Percentiles rank a stretch among this genome's conserved stretches.
Evolutionary conservation across 257 asterid genomes (phyloP).

Genomic region (Penstemon newberryi): DNA sequence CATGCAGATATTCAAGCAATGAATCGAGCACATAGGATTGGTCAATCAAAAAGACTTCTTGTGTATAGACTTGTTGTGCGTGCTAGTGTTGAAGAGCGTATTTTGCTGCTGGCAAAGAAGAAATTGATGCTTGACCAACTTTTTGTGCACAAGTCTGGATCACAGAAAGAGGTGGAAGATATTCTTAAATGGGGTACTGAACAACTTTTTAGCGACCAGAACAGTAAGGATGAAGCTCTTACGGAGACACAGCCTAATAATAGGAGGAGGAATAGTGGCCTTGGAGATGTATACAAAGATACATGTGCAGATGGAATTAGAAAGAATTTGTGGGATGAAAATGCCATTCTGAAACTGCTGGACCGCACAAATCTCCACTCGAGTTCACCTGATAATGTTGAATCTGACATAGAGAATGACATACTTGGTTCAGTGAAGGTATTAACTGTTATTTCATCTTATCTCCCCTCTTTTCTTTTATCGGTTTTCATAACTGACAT

Average conservation of each 20-base stretch:
- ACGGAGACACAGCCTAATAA: constrained; percentile 64
- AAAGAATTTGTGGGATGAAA: constrained; percentile 87
- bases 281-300: constrained; percentile 93
- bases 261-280: constrained; percentile 80
- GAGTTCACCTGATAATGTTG: constrained; percentile 71
- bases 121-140: constrained; percentile 97
- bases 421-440: constrained; percentile 99
- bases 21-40: constrained; percentile 97
- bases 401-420: constrained; percentile 68
- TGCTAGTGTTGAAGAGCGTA: constrained; percentile 98
- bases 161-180: constrained; percentile 94
- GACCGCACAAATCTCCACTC: constrained; percentile 81
- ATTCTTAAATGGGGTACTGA: constrained; percentile 97
- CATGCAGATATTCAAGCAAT: constrained; percentile 99
- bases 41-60: constrained; percentile 89
- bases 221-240: constrained; percentile 46
- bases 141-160: constrained; percentile 86
- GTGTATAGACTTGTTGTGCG: constrained; percentile 97
- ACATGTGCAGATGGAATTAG: constrained; percentile 79
- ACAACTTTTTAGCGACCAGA: constrained; percentile 74
- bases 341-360: constrained; percentile 82
- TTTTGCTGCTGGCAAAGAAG: constrained; percentile 95
- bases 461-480: background rate
- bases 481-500: background rate
- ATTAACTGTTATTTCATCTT: constrained; percentile 27